Conservation (phyloP, 164 flowering plant genomes). For the Liquidambar formosana region DNA sequence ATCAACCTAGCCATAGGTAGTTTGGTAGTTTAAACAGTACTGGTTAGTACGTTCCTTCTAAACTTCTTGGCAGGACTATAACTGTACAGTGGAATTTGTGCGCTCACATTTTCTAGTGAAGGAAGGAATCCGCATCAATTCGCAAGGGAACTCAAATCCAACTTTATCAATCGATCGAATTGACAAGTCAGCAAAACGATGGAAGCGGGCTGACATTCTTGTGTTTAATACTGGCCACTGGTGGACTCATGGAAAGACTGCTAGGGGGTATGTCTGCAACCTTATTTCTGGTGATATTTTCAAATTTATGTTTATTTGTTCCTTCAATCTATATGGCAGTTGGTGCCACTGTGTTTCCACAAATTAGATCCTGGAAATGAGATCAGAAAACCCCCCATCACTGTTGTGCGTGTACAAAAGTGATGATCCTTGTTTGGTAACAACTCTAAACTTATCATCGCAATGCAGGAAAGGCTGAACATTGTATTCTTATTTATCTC, state of each 20-base stretch:
- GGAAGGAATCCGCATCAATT: slow-evolving; percentile 75
- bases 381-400: no score
- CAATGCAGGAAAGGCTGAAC: no score
- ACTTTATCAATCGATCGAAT: slow-evolving; percentile 76
- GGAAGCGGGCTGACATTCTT: slow-evolving; percentile 86
- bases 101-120: slow-evolving; percentile 92
- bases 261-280: slow-evolving; percentile 63
- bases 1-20: background rate
- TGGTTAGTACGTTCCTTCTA: background rate
- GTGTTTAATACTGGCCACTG: slow-evolving; percentile 95
- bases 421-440: no score
- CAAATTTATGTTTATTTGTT: no score
- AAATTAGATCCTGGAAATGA: no score
- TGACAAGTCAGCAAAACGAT: slow-evolving; percentile 67
- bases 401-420: no score
- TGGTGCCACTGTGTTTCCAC: no score
- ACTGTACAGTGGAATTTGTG: slow-evolving; percentile 81
- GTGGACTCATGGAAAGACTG: slow-evolving; percentile 97
- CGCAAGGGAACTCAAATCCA: slow-evolving; percentile 74
- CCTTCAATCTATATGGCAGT: no score
- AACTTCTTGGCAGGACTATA: slow-evolving; percentile 57
- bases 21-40: background rate
- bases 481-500: no score
- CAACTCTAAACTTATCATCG: no score
- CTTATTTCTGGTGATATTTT: background rate